Conservation (phyloP, 805 yeast species). For the Candida boleticola region DNA sequence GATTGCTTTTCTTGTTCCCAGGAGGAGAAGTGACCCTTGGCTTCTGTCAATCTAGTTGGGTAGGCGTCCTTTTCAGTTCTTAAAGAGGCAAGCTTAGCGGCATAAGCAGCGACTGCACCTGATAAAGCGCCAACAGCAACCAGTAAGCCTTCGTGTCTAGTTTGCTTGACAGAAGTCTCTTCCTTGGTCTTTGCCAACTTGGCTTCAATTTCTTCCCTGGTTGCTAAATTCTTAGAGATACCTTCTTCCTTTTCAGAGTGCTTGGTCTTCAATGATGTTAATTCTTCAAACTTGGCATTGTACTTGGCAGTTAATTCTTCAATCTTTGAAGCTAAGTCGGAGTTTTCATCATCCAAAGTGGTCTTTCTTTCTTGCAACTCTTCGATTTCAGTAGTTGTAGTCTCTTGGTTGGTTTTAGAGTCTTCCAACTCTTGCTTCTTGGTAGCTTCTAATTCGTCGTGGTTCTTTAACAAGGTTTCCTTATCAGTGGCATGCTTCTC, state of each 20-base stretch:
- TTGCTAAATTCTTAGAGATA: constrained; percentile 24
- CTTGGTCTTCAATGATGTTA: constrained; percentile 31
- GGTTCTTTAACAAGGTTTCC: constrained; percentile 40
- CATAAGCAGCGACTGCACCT: constrained; percentile 42
- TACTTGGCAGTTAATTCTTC: constrained; percentile 45
- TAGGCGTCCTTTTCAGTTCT: constrained; percentile 37
- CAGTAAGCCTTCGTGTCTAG: constrained; percentile 32
- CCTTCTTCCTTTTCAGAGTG: constrained; percentile 28
- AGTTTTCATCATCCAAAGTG: constrained; percentile 36
- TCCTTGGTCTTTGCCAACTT: constrained; percentile 36
- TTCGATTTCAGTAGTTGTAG: constrained; percentile 45
- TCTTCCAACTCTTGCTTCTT: constrained; percentile 43
- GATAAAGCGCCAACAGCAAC: constrained; percentile 46
- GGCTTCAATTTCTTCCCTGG: constrained; percentile 42
- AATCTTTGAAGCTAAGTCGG: constrained; percentile 34
- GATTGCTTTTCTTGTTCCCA: constrained; percentile 48
- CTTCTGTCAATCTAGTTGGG: constrained; percentile 35
- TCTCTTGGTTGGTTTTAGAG: constrained; percentile 39
- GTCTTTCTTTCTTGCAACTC: constrained; percentile 42
- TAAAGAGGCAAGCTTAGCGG: constrained; percentile 40
- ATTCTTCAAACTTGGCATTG: constrained; percentile 33
- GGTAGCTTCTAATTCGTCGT: constrained; percentile 44
- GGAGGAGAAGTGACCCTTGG: constrained; percentile 34
- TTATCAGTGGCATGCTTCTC: constrained; percentile 45
- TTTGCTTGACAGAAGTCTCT: constrained; percentile 35